Conservation (phyloP, 2,329 filamentous ascomycete species). For the Apiospora sp. region DNA sequence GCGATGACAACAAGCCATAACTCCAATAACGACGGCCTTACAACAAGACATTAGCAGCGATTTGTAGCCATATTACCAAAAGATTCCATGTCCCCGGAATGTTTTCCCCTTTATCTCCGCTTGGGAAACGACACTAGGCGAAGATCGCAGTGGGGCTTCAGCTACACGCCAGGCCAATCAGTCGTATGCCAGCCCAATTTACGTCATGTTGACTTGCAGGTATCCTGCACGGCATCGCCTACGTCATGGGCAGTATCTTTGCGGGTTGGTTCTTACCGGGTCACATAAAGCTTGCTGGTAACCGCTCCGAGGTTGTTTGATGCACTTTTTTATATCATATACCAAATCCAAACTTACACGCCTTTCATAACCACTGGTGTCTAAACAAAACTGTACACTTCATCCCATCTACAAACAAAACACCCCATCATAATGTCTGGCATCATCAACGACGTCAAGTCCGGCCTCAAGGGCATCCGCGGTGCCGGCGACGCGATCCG, state of each 20-base stretch:
- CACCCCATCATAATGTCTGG: too few relatives aligned
- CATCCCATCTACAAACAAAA: too few relatives aligned
- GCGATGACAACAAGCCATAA: background rate
- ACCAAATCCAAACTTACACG: too few relatives aligned
- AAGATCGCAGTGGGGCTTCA: background rate
- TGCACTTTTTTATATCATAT: too few relatives aligned
- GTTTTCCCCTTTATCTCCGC: background rate
- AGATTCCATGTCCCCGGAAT: too few relatives aligned
- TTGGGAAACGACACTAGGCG: background rate
- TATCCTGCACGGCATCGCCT: background rate
- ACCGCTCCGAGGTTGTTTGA: background rate
- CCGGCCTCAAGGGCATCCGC: slow-evolving; percentile 42
- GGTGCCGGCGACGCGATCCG: slow-evolving; percentile 43
- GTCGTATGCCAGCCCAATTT: background rate
- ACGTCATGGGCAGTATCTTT: background rate
- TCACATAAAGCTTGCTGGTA: background rate
- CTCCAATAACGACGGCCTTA: background rate
- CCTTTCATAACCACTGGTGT: too few relatives aligned
- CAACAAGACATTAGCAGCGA: background rate
- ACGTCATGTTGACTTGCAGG: background rate
- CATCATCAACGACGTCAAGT: slow-evolving; percentile 43
- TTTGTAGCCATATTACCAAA: background rate
- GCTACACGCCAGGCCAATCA: background rate
- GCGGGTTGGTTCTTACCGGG: background rate
- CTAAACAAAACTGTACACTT: too few relatives aligned